These are phyloP conservation scores for Prunus mume DNA, from an alignment of 306 rosid genomes.

Conservation along the genomic window DNA sequence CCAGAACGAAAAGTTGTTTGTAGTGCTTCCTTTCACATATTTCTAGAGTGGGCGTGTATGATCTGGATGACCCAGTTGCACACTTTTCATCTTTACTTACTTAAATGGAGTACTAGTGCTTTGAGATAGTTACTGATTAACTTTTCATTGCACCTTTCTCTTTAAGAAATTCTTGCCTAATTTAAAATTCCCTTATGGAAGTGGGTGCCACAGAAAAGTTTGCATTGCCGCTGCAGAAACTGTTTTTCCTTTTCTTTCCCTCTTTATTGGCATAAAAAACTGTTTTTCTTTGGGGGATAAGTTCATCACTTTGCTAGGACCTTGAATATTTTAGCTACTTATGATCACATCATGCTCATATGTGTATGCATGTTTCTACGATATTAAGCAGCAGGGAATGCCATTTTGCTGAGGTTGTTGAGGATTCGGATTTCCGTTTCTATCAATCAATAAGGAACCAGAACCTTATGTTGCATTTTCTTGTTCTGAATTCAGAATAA, in stretches of 20 bases:
- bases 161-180: not conserved
- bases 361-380: not conserved
- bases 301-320: not conserved
- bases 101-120: not conserved
- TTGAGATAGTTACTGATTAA: not conserved
- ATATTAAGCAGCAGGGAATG: not conserved
- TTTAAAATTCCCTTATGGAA: not conserved
- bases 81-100: not conserved
- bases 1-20: not conserved
- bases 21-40: not conserved
- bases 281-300: not conserved
- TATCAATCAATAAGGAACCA: not conserved
- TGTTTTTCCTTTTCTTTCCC: not conserved
- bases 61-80: not conserved
- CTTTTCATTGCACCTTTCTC: conserved; percentile 13
- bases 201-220: conserved; percentile 5
- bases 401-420: not conserved
- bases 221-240: not conserved
- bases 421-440: not conserved
- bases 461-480: not conserved
- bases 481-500: not conserved
- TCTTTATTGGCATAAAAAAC: conserved; percentile 1
- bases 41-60: not conserved
- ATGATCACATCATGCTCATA: not conserved
- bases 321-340: not conserved